Percentiles rank a stretch among this genome's conserved stretches.
Conservation (phyloP, 495 filamentous ascomycete species). For the Neurospora sp. region DNA sequence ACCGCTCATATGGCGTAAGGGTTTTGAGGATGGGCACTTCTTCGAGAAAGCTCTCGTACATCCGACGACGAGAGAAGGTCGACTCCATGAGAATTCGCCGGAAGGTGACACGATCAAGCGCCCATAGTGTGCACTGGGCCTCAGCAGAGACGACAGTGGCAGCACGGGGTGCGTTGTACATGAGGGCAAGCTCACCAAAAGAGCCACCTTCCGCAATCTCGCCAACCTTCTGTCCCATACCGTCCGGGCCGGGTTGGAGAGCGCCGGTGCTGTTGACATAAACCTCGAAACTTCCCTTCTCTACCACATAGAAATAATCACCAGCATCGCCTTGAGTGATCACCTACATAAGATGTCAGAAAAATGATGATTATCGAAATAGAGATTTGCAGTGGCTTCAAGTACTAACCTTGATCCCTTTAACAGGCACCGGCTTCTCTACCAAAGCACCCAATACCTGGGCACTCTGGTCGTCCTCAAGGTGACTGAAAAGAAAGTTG, state of each 20-base stretch:
- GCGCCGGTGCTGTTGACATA: slow-evolving; percentile 76
- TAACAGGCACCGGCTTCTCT: slow-evolving; percentile 90
- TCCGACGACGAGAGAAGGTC: slow-evolving; percentile 85
- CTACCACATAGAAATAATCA: slow-evolving; percentile 96
- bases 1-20: slow-evolving; percentile 81
- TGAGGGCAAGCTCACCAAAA: slow-evolving; percentile 95
- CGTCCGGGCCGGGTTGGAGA: slow-evolving; percentile 71
- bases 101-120: slow-evolving; percentile 91
- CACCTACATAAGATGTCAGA: slow-evolving; percentile 39
- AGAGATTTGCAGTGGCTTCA: neutral
- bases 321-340: slow-evolving; percentile 93
- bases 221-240: slow-evolving; percentile 77
- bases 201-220: slow-evolving; percentile 79
- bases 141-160: slow-evolving; percentile 86
- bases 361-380: neutral
- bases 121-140: slow-evolving; percentile 74
- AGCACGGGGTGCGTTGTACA: slow-evolving; percentile 98
- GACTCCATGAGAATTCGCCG: slow-evolving; percentile 97
- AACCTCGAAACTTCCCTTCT: slow-evolving; percentile 82
- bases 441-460: slow-evolving; percentile 85
- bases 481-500: slow-evolving; percentile 91
- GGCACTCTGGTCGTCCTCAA: slow-evolving; percentile 81
- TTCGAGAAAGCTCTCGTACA: slow-evolving; percentile 97
- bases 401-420: slow-evolving; percentile 65
- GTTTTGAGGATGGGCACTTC: slow-evolving; percentile 82